These are phyloP conservation scores for Diplosphaera chodatii DNA, from an alignment of 139 green algal species.

Conservation along the genomic window DNA sequence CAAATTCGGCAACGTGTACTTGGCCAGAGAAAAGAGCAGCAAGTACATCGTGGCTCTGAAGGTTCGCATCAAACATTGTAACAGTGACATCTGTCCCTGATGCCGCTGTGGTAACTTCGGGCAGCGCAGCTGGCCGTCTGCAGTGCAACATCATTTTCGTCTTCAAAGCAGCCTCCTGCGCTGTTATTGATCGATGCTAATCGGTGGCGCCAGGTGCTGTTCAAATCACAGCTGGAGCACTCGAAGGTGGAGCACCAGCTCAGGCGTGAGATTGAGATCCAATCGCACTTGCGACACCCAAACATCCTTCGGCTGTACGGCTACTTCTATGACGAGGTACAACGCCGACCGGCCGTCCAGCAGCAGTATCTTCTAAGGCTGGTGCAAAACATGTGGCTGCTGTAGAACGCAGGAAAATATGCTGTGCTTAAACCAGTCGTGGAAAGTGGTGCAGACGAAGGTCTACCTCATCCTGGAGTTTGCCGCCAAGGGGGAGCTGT, in stretches of 20 bases:
- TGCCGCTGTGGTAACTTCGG: too few relatives aligned
- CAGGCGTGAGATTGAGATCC: conserved; percentile 96
- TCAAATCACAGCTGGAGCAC: conserved; percentile 92
- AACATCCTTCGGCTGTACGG: conserved; percentile 98
- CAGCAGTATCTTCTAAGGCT: too few relatives aligned
- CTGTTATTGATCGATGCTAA: too few relatives aligned
- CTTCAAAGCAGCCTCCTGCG: too few relatives aligned
- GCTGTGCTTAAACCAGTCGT: too few relatives aligned
- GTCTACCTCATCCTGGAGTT: conserved; percentile 99
- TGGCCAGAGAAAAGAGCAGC: conserved; percentile 86
- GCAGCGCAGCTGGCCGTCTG: too few relatives aligned
- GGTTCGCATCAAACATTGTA: conserved; percentile 35
- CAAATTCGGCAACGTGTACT: conserved; percentile 99
- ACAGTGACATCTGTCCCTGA: too few relatives aligned
- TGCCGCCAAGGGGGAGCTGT: conserved; percentile 90
- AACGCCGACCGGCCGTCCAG: too few relatives aligned
- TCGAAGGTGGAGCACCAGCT: conserved; percentile 98
- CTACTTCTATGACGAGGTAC: conserved; percentile 93
- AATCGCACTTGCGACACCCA: conserved; percentile 92
- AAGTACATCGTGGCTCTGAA: conserved; percentile 96
- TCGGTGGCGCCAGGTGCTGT: too few relatives aligned
- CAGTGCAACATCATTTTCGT: too few relatives aligned
- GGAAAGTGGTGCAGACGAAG: conserved; percentile 56
- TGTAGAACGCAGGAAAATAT: too few relatives aligned
- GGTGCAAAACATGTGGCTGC: too few relatives aligned